These are phyloP conservation scores for Angomonas ambiguus DNA, from an alignment of 208 protist species.

Conservation along the genomic window DNA sequence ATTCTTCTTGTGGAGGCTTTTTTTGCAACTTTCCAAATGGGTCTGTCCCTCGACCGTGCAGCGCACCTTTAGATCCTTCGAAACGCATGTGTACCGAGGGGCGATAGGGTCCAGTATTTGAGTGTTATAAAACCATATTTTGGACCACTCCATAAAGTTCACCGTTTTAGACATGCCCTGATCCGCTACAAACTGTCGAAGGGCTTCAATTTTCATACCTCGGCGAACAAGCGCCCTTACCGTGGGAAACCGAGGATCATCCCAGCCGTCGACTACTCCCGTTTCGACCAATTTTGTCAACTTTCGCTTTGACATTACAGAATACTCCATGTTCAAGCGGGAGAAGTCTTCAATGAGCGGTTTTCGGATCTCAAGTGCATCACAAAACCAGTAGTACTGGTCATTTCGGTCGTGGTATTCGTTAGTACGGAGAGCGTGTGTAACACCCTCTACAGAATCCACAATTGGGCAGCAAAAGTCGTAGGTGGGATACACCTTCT, in stretches of 20 bases:
- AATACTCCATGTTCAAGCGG: slow-evolving; percentile 98
- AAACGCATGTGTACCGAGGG: slow-evolving; percentile 95
- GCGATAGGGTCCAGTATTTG: slow-evolving; percentile 95
- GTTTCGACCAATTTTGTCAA: slow-evolving; percentile 97
- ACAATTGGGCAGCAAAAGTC: slow-evolving; percentile 99
- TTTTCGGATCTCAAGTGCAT: slow-evolving; percentile 89
- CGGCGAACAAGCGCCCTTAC: slow-evolving; percentile 94
- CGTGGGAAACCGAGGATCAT: slow-evolving; percentile 99
- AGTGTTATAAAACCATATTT: slow-evolving; percentile 98
- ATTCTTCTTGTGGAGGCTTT: slow-evolving; percentile 94
- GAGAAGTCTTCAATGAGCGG: slow-evolving; percentile 95
- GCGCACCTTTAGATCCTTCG: slow-evolving; percentile 68
- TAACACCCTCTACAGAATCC: slow-evolving; percentile 98
- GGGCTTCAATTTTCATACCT: slow-evolving; percentile 95
- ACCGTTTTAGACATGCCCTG: slow-evolving; percentile 96
- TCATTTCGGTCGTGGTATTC: slow-evolving; percentile 98
- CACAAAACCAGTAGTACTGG: slow-evolving; percentile 97
- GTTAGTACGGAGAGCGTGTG: slow-evolving; percentile 97
- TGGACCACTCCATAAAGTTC: slow-evolving; percentile 98
- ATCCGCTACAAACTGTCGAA: slow-evolving; percentile 94
- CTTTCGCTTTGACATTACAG: slow-evolving; percentile 99
- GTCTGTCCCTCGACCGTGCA: slow-evolving; percentile 70
- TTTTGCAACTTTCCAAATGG: slow-evolving; percentile 54
- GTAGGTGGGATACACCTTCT: slow-evolving; percentile 98
- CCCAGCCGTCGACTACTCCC: slow-evolving; percentile 96